phyloP scores from a whole-genome alignment of 1,284 basidiomycete genomes.

The Cronartium quercuum region DNA sequence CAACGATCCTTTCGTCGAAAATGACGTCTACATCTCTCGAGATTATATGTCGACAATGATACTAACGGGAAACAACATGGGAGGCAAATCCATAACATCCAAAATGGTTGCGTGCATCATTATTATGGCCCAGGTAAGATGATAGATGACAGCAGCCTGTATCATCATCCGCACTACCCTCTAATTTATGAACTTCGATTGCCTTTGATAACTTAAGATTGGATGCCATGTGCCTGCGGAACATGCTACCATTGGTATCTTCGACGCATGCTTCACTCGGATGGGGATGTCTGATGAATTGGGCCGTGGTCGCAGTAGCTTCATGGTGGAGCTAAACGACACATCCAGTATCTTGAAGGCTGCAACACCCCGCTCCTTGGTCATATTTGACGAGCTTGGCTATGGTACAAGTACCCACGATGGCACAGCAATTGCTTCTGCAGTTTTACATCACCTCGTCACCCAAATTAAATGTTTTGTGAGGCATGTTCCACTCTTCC shows the following conservation, averaged over 20 bases:
- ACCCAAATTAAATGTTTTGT: slow-evolving; percentile 38
- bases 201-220: slow-evolving; percentile 23
- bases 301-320: slow-evolving; percentile 45
- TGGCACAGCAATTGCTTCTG: slow-evolving; percentile 25
- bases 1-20: slow-evolving; percentile 19
- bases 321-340: slow-evolving; percentile 48
- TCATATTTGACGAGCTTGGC: slow-evolving; percentile 36
- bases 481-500: slow-evolving; percentile 41
- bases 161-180: background rate
- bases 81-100: slow-evolving; percentile 47
- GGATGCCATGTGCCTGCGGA: slow-evolving; percentile 44
- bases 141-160: too few species aligned
- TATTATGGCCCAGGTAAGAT: slow-evolving; percentile 45
- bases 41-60: slow-evolving; percentile 39
- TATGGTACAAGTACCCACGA: slow-evolving; percentile 30
- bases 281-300: slow-evolving; percentile 48
- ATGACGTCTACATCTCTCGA: background rate
- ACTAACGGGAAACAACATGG: slow-evolving; percentile 49
- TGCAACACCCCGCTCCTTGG: slow-evolving; percentile 41
- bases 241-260: slow-evolving; percentile 42
- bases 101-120: slow-evolving; percentile 45
- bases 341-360: slow-evolving; percentile 45
- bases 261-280: slow-evolving; percentile 46
- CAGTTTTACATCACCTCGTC: slow-evolving; percentile 19
- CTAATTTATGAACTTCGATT: background rate